A percentile compares a stretch with the other conserved stretches of the same genome.
Evolutionary conservation across 306 rosid species (phyloP).

Genomic region (Hippophae tibetana): DNA sequence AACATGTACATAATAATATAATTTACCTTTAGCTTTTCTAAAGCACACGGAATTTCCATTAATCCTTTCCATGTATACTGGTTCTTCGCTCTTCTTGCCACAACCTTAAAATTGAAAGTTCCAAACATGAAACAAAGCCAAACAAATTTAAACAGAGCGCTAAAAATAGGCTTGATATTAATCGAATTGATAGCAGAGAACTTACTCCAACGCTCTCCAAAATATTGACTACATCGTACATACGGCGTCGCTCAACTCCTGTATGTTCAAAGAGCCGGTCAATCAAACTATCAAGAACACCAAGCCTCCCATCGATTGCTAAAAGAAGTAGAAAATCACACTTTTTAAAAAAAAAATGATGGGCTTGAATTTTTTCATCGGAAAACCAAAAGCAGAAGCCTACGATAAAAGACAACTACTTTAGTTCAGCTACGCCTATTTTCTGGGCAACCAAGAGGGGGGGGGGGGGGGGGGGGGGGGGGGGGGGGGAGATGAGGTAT

Average conservation of each 20-base stretch:
- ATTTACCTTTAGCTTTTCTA: slow-evolving; percentile 22
- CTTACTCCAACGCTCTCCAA: slow-evolving; percentile 41
- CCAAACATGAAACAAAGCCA: background rate
- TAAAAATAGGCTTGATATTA: background rate
- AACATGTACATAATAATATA: too few relatives aligned
- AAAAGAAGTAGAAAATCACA: background rate
- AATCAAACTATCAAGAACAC: background rate
- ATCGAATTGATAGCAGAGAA: background rate
- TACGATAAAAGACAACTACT: too few relatives aligned
- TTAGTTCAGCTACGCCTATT: too few relatives aligned
- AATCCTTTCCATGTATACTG: slow-evolving; percentile 39
- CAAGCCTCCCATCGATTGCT: background rate
- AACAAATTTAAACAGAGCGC: too few relatives aligned
- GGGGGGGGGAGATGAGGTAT: background rate
- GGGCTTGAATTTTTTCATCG: background rate
- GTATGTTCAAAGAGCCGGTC: slow-evolving; percentile 2
- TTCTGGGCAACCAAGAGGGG: background rate
- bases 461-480: too few relatives aligned
- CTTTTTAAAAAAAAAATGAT: background rate
- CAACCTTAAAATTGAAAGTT: slow-evolving; percentile 20
- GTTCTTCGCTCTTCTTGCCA: slow-evolving; percentile 32
- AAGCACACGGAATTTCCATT: slow-evolving; percentile 22
- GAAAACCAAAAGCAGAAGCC: too few relatives aligned
- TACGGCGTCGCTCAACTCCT: slow-evolving; percentile 50
- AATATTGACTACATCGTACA: slow-evolving; percentile 46